These are phyloP conservation scores for Suillus bovinus DNA, from an alignment of 768 basidiomycete genomes.

Conservation along the genomic window DNA sequence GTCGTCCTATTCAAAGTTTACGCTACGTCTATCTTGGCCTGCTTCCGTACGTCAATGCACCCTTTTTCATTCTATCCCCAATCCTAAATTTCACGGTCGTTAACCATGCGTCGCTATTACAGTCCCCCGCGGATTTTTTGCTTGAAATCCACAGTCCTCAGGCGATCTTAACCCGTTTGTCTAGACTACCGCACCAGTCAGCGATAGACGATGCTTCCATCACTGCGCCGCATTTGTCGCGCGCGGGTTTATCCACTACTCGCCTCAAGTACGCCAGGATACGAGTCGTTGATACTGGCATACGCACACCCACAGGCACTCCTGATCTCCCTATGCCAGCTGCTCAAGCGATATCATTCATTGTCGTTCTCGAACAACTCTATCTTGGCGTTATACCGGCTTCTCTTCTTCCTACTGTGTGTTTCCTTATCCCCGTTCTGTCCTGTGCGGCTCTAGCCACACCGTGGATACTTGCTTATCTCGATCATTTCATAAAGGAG, in stretches of 20 bases:
- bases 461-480: conserved; percentile 19
- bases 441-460: conserved; percentile 22
- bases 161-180: conserved; percentile 25
- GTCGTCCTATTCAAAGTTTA: conserved; percentile 44
- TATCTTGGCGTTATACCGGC: conserved; percentile 59
- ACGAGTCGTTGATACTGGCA: conserved; percentile 51
- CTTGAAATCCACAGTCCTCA: conserved; percentile 41
- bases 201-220: conserved; percentile 4
- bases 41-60: conserved; percentile 49
- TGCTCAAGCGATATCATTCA: conserved; percentile 43
- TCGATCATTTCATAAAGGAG: conserved; percentile 24
- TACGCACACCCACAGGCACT: conserved; percentile 46
- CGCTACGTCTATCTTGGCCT: conserved; percentile 56
- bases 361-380: conserved; percentile 58
- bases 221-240: conserved; percentile 1
- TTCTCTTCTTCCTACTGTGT: conserved; percentile 42
- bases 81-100: background rate
- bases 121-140: conserved; percentile 48
- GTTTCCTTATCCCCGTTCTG: conserved; percentile 30
- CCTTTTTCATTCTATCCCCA: conserved; percentile 7
- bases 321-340: conserved; percentile 17
- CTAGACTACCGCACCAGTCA: conserved; percentile 11
- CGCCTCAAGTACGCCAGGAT: conserved; percentile 59
- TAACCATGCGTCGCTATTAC: background rate
- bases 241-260: conserved; percentile 21